A percentile compares a stretch with the other conserved stretches of the same genome.
Conservation (phyloP, 805 yeast genomes). For the Starmerella khaoyaiensis region DNA sequence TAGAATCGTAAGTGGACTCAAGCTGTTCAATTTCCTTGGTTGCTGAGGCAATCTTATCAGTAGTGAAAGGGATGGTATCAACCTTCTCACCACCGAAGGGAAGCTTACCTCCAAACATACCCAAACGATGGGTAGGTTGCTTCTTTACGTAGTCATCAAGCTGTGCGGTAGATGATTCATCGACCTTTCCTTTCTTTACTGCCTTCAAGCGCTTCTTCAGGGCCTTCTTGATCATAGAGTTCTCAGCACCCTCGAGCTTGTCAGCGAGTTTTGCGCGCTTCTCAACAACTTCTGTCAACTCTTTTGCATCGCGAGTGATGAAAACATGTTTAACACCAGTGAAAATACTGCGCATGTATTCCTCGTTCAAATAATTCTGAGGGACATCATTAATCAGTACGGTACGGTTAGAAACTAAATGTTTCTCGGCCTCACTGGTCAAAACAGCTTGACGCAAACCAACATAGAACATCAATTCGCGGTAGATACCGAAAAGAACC, state of each 20-base stretch:
- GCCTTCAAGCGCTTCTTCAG: conserved; percentile 49
- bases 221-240: conserved; percentile 44
- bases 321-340: conserved; percentile 73
- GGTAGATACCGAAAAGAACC: conserved; percentile 57
- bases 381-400: conserved; percentile 80
- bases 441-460: conserved; percentile 65
- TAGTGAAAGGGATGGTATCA: conserved; percentile 63
- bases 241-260: conserved; percentile 56
- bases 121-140: conserved; percentile 64
- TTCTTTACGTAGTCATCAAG: conserved; percentile 52
- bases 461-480: conserved; percentile 69
- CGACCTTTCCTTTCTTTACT: conserved; percentile 46
- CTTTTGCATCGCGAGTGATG: conserved; percentile 53
- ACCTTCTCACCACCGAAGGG: conserved; percentile 67
- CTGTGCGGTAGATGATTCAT: conserved; percentile 15
- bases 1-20: conserved; percentile 42
- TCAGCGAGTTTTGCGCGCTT: conserved; percentile 48
- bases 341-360: conserved; percentile 59
- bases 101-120: conserved; percentile 29
- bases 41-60: conserved; percentile 52
- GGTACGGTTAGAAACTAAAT: conserved; percentile 61
- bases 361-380: conserved; percentile 53
- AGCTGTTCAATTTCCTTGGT: conserved; percentile 48
- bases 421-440: conserved; percentile 70
- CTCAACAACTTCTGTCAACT: conserved; percentile 42